These are phyloP conservation scores for Diaporthe batatas DNA, from an alignment of 2,329 filamentous ascomycete species.

Conservation along the genomic window DNA sequence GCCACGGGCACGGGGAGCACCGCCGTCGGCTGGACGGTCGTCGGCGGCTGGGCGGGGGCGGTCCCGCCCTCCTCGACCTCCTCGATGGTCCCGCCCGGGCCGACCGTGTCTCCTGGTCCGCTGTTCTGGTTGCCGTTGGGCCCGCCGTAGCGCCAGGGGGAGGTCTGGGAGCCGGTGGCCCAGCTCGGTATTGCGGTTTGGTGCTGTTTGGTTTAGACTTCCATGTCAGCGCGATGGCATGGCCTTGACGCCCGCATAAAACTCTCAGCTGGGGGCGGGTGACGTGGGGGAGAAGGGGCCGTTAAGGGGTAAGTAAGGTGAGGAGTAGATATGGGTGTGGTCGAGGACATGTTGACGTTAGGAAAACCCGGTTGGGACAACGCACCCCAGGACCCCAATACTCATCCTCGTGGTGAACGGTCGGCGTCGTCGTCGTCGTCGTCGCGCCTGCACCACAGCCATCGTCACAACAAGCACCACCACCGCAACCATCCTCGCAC, in stretches of 20 bases:
- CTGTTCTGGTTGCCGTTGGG: neutral
- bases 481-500: neutral
- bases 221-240: neutral
- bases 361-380: neutral
- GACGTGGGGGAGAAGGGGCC: neutral
- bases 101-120: constrained; percentile 1
- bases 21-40: neutral
- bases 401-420: constrained; percentile 36
- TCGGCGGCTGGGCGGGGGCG: neutral
- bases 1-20: neutral
- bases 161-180: constrained; percentile 9
- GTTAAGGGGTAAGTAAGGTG: neutral
- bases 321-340: neutral
- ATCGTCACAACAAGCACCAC: neutral
- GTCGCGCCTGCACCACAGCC: neutral
- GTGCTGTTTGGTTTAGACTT: neutral
- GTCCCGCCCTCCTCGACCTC: constrained; percentile 35
- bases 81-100: constrained; percentile 28
- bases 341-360: neutral
- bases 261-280: no score
- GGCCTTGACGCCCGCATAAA: neutral
- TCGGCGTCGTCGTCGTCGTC: constrained; percentile 27
- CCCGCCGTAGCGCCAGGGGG: constrained; percentile 36
- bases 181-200: neutral
- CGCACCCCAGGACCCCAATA: constrained; percentile 37